Conservation (phyloP, 345 rosid species). For the Aquilaria malaccensis region DNA sequence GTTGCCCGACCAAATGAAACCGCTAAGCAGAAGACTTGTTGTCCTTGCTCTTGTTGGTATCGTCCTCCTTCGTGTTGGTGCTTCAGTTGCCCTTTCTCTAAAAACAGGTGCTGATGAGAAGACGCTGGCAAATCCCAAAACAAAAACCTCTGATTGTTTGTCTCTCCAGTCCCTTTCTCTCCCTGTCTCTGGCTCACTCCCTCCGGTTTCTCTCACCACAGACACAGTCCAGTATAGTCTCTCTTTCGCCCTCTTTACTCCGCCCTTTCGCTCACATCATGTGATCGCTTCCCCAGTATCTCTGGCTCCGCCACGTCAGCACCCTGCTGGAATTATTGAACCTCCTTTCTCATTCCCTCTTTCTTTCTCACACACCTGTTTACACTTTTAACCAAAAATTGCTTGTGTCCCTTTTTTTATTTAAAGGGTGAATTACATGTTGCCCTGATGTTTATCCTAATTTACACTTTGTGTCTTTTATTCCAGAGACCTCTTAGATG, state of each 20-base stretch:
- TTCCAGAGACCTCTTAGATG: too few species aligned
- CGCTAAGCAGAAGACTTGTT: slow-evolving; percentile 13
- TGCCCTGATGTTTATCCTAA: too few species aligned
- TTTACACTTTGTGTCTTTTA: too few species aligned
- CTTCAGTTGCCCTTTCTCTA: neutral
- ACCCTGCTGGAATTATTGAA: too few species aligned
- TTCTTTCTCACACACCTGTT: too few species aligned
- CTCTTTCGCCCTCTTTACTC: neutral
- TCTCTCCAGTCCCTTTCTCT: slow-evolving; percentile 10
- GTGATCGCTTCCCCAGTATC: slow-evolving; percentile 7
- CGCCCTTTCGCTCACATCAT: neutral
- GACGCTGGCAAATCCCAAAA: slow-evolving; percentile 28
- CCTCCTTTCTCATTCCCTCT: too few species aligned
- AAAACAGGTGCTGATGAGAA: neutral
- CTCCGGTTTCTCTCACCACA: slow-evolving; percentile 3
- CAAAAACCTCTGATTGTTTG: neutral
- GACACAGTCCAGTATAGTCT: neutral
- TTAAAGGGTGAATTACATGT: too few species aligned
- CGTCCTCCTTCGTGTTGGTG: slow-evolving; percentile 3
- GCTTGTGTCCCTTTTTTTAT: too few species aligned
- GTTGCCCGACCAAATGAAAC: slow-evolving; percentile 14
- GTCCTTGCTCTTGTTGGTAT: slow-evolving; percentile 2
- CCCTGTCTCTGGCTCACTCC: slow-evolving; percentile 8
- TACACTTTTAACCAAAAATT: too few species aligned
- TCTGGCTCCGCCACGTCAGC: slow-evolving; percentile 1